A percentile compares a stretch with the other conserved stretches of the same genome.
These are phyloP conservation scores for Gaillardinia entomophila DNA, from an alignment of 805 yeast genomes.

Conservation along the genomic window DNA sequence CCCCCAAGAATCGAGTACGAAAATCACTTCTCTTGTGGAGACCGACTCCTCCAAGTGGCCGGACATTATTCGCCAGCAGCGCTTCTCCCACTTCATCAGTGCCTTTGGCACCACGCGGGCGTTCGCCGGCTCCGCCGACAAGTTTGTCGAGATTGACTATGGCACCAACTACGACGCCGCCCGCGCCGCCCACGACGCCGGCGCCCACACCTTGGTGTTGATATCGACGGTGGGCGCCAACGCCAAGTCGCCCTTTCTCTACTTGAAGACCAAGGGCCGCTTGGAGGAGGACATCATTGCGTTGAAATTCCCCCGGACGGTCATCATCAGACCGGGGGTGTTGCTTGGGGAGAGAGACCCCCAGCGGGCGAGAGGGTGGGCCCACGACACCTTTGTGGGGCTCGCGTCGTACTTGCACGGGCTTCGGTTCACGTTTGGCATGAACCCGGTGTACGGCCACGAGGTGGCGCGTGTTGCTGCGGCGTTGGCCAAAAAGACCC, in stretches of 20 bases:
- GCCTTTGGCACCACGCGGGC: constrained; percentile 74
- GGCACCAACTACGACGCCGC: constrained; percentile 68
- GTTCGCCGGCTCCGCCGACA: constrained; percentile 66
- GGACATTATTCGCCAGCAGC: constrained; percentile 24
- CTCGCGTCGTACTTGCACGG: constrained; percentile 22
- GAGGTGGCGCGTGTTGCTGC: constrained; percentile 62
- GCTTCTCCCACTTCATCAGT: constrained; percentile 46
- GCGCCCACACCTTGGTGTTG: constrained; percentile 62
- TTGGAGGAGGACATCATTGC: constrained; percentile 62
- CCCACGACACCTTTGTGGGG: constrained; percentile 21
- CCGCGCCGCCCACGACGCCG: constrained; percentile 62
- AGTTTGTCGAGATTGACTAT: constrained; percentile 67
- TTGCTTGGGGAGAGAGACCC: constrained; percentile 56
- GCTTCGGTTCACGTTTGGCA: constrained; percentile 16
- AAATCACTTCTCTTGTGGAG: constrained; percentile 36
- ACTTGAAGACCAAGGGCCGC: constrained; percentile 66
- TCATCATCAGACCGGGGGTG: constrained; percentile 74
- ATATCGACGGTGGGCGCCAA: constrained; percentile 66
- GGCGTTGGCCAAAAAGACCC: constrained; percentile 24
- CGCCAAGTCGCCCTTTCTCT: constrained; percentile 51
- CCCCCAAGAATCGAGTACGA: constrained; percentile 22
- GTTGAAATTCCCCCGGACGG: constrained; percentile 62
- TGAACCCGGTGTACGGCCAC: constrained; percentile 49
- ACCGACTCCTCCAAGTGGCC: constrained; percentile 49
- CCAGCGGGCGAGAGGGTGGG: constrained; percentile 26